Conservation (phyloP, 148 eudicot species). For the Arctostaphylos glauca region DNA sequence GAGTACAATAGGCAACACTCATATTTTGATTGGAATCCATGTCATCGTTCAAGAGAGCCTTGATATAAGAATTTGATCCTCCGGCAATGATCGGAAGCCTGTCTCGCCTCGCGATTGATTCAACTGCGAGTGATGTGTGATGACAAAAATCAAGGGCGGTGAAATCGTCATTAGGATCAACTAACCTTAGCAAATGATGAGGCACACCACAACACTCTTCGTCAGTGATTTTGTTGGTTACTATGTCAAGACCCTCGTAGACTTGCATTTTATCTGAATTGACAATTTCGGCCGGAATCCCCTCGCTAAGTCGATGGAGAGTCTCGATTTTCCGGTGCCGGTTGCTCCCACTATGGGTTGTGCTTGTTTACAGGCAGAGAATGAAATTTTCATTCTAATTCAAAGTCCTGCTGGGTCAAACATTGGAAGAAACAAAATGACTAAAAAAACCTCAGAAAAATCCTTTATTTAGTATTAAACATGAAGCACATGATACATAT, state of each 20-base stretch:
- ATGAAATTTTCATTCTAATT: constrained; percentile 47
- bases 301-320: constrained; percentile 72
- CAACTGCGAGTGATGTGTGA: constrained; percentile 51
- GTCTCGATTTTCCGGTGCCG: constrained; percentile 85
- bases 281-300: constrained; percentile 57
- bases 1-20: constrained; percentile 72
- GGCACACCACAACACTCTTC: constrained; percentile 71
- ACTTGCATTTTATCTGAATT: constrained; percentile 91
- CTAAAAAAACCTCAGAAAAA: neutral
- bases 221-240: constrained; percentile 72
- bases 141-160: constrained; percentile 52
- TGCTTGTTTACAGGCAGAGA: constrained; percentile 52
- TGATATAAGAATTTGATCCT: constrained; percentile 81
- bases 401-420: constrained; percentile 8
- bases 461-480: too few relatives aligned
- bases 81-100: constrained; percentile 86
- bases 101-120: constrained; percentile 46
- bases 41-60: constrained; percentile 59
- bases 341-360: constrained; percentile 71
- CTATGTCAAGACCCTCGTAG: constrained; percentile 63
- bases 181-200: constrained; percentile 66
- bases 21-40: constrained; percentile 53
- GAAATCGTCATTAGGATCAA: constrained; percentile 58
- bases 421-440: neutral
- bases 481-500: too few relatives aligned